phyloP scores from a whole-genome alignment of 305 asterid genomes.

The Solanum hybrid region DNA sequence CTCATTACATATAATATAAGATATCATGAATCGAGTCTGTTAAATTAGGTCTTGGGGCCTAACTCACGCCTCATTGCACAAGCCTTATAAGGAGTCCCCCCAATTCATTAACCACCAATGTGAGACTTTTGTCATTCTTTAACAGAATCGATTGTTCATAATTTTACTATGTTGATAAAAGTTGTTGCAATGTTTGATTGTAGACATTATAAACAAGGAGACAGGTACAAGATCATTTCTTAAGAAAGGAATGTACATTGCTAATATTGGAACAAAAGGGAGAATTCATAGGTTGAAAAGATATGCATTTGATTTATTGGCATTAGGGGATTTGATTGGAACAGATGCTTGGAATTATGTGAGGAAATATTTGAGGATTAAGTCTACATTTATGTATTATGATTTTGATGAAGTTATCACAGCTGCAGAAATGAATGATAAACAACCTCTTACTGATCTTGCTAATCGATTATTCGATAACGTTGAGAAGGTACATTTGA shows the following conservation, averaged over 20 bases:
- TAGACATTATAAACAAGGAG: slow-evolving; percentile 57
- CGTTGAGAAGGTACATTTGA: slow-evolving; percentile 42
- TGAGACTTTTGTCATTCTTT: too few relatives aligned
- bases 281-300: slow-evolving; percentile 53
- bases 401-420: slow-evolving; percentile 69
- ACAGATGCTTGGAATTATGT: slow-evolving; percentile 68
- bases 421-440: slow-evolving; percentile 41
- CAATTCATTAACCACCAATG: too few relatives aligned
- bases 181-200: background rate
- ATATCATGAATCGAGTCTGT: background rate
- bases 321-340: slow-evolving; percentile 67
- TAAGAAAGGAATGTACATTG: slow-evolving; percentile 54
- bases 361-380: slow-evolving; percentile 44
- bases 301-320: slow-evolving; percentile 69
- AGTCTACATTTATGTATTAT: slow-evolving; percentile 62
- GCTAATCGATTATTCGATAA: slow-evolving; percentile 72
- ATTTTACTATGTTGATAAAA: background rate
- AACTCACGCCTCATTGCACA: too few relatives aligned
- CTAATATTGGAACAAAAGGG: slow-evolving; percentile 57
- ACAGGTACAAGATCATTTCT: slow-evolving; percentile 70
- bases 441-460: slow-evolving; percentile 47
- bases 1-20: background rate
- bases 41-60: too few relatives aligned
- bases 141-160: background rate
- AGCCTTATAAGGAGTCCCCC: too few relatives aligned